These are phyloP conservation scores for Citrus unshiu DNA, from an alignment of 345 rosid genomes.

Conservation along the genomic window DNA sequence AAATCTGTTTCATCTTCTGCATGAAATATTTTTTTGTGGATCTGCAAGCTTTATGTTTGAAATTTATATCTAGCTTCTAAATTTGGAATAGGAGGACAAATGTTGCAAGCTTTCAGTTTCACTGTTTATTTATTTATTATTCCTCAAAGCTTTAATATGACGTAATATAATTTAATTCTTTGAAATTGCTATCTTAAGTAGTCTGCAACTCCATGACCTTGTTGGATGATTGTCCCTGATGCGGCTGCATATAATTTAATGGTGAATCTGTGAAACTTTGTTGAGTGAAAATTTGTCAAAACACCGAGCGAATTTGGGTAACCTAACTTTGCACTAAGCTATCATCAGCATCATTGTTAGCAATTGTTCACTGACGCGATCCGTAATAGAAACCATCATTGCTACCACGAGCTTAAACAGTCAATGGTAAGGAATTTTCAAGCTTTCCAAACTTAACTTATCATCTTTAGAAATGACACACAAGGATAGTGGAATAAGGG, in stretches of 20 bases:
- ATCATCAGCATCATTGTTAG: too few species aligned
- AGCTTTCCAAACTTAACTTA: too few species aligned
- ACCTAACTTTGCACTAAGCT: too few species aligned
- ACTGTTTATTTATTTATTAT: not conserved
- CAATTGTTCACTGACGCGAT: too few species aligned
- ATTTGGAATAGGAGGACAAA: not conserved
- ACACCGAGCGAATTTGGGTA: not conserved
- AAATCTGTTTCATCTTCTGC: conserved; percentile 2
- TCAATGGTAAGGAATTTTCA: too few species aligned
- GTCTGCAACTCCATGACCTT: not conserved
- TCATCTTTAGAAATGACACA: too few species aligned
- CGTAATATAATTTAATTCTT: not conserved
- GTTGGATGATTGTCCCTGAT: not conserved
- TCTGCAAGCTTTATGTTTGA: not conserved
- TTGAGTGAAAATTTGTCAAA: not conserved
- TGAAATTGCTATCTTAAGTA: not conserved
- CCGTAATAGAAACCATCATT: too few species aligned
- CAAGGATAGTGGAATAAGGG: not conserved
- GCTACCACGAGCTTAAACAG: too few species aligned
- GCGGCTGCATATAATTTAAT: not conserved
- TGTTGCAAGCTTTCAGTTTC: not conserved
- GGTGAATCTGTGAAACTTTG: not conserved
- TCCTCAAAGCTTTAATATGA: not conserved
- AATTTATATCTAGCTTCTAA: not conserved
- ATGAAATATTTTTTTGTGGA: not conserved